Conservation (phyloP, 1,284 basidiomycete species). For the Ceratobasidium sp. region DNA sequence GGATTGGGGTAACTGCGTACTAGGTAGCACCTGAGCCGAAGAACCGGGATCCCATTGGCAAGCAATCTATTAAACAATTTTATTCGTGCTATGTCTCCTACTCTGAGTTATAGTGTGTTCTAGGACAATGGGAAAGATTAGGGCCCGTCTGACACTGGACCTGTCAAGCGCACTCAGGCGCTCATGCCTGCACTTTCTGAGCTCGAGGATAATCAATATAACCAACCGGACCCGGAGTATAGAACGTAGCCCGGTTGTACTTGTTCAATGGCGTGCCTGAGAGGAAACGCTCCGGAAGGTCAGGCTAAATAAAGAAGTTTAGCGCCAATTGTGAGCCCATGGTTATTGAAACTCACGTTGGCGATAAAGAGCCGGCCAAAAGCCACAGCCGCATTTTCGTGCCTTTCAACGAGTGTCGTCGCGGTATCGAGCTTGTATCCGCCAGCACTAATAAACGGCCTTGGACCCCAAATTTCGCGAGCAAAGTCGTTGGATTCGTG, state of each 20-base stretch:
- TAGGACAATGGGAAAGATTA: no score
- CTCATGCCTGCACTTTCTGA: neutral
- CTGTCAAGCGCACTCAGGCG: neutral
- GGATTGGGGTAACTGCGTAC: no score
- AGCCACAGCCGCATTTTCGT: slow-evolving; percentile 11
- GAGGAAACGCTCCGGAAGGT: slow-evolving; percentile 58
- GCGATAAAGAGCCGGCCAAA: slow-evolving; percentile 32
- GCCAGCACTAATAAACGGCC: slow-evolving; percentile 65
- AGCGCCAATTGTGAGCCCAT: neutral
- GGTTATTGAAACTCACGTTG: slow-evolving; percentile 22
- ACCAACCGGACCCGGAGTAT: slow-evolving; percentile 50
- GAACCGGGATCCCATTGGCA: no score
- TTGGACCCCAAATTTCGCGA: slow-evolving; percentile 49
- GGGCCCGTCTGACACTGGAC: neutral
- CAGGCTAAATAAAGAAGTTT: slow-evolving; percentile 55
- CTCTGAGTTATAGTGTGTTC: no score
- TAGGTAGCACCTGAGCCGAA: no score
- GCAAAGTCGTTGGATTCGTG: slow-evolving; percentile 50
- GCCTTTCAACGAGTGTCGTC: slow-evolving; percentile 46
- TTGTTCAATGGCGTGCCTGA: slow-evolving; percentile 54
- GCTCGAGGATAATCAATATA: slow-evolving; percentile 53
- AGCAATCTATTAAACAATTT: no score
- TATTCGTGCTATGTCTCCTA: no score
- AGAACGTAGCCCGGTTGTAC: slow-evolving; percentile 58
- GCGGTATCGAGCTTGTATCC: slow-evolving; percentile 56